A percentile compares a stretch with the other conserved stretches of the same genome.
Conservation (phyloP, 352 stramenopile genomes). For the Phytopythium sindhum region DNA sequence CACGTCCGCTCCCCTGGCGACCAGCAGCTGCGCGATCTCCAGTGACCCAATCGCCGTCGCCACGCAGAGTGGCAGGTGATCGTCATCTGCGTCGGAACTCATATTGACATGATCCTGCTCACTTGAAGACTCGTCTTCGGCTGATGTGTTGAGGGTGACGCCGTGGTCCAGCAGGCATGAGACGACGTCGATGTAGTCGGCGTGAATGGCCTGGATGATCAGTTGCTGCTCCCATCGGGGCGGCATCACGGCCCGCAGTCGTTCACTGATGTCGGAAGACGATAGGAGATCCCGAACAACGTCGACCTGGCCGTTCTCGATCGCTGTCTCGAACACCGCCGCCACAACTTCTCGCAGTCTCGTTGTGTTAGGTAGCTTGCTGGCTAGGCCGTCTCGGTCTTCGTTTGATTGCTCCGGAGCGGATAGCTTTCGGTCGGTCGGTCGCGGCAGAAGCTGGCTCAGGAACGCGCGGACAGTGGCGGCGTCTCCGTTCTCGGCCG, state of each 20-base stretch:
- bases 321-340: not conserved
- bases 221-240: slow-evolving; percentile 3
- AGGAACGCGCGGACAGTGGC: not conserved
- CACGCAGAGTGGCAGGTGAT: slow-evolving; percentile 8
- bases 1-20: slow-evolving; percentile 13
- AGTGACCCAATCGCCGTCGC: slow-evolving; percentile 14
- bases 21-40: slow-evolving; percentile 17
- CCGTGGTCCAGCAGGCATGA: slow-evolving; percentile 1
- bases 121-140: not conserved
- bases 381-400: not conserved
- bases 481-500: slow-evolving; percentile 1
- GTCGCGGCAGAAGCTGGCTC: not conserved
- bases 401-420: not conserved
- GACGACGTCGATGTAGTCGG: slow-evolving; percentile 2
- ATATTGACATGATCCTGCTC: not conserved
- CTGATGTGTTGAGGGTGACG: not conserved
- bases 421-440: not conserved
- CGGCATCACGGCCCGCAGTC: not conserved
- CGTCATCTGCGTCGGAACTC: not conserved
- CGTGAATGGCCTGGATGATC: slow-evolving; percentile 14
- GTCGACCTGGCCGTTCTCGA: not conserved
- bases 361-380: not conserved
- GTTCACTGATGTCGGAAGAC: not conserved
- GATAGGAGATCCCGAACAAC: not conserved
- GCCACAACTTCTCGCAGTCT: not conserved